Evolutionary conservation across 352 stramenopile genomes (phyloP).

Genomic region (Aphanomyces stellatus): DNA sequence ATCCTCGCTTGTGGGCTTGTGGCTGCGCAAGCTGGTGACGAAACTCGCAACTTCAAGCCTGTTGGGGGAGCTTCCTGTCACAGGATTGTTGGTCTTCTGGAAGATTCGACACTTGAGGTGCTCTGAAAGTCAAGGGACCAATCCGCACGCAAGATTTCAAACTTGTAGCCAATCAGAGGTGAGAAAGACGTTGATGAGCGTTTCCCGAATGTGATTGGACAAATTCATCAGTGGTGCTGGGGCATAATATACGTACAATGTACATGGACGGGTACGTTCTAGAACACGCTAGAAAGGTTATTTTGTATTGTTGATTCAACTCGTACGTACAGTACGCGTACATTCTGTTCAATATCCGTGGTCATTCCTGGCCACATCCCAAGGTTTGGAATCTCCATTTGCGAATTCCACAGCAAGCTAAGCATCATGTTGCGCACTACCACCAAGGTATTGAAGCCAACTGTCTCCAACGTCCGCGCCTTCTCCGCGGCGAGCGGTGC

Average conservation of each 20-base stretch:
- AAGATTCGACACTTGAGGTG: too few species aligned
- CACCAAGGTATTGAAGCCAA: constrained; percentile 14
- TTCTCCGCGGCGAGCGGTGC: constrained; percentile 39
- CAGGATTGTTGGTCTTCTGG: too few species aligned
- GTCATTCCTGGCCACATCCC: not conserved
- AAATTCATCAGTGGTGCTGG: not conserved
- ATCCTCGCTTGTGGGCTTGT: too few species aligned
- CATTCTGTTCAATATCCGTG: not conserved
- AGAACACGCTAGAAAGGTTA: too few species aligned
- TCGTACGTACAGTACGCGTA: not conserved
- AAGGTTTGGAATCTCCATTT: not conserved
- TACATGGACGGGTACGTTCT: not conserved
- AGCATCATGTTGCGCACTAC: constrained; percentile 18
- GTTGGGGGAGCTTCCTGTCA: too few species aligned
- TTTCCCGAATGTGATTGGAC: not conserved
- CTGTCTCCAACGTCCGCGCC: constrained; percentile 26
- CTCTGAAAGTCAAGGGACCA: too few species aligned
- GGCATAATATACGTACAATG: not conserved
- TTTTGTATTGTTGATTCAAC: too few species aligned
- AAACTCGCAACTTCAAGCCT: too few species aligned
- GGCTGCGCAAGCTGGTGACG: too few species aligned
- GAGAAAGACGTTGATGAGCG: not conserved
- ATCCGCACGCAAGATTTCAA: not conserved
- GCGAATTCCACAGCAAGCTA: not conserved
- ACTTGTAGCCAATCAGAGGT: not conserved